phyloP scores from a whole-genome alignment of 1,284 basidiomycete genomes.

The Tilletia horrida region DNA sequence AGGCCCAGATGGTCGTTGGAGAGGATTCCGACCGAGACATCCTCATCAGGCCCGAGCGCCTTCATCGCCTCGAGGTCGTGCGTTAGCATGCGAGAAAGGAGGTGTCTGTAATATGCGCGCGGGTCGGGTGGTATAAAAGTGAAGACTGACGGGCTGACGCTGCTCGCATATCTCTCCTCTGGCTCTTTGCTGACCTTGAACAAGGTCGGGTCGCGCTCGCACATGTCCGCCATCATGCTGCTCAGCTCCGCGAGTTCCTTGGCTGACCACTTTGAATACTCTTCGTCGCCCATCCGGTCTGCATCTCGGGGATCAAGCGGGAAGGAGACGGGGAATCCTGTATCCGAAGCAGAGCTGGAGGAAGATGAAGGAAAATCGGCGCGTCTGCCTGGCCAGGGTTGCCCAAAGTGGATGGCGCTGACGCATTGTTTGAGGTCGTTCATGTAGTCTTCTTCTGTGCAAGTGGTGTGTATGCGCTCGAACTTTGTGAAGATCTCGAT shows the following conservation, averaged over 20 bases:
- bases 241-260: constrained; percentile 78
- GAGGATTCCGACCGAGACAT: constrained; percentile 92
- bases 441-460: constrained; percentile 66
- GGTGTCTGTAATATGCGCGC: constrained; percentile 74
- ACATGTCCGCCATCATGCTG: constrained; percentile 82
- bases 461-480: constrained; percentile 66
- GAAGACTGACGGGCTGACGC: constrained; percentile 53
- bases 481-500: constrained; percentile 75
- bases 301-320: constrained; percentile 5
- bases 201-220: constrained; percentile 79
- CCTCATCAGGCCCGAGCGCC: constrained; percentile 84
- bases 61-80: constrained; percentile 85
- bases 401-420: constrained; percentile 82
- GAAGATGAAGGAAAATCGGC: constrained; percentile 68
- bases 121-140: constrained; percentile 89
- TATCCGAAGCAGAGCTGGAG: neutral
- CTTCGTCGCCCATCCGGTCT: constrained; percentile 56
- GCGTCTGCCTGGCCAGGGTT: constrained; percentile 75
- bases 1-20: constrained; percentile 75
- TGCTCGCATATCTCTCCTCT: constrained; percentile 17
- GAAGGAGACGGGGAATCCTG: neutral
- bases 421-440: constrained; percentile 69
- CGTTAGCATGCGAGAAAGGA: constrained; percentile 78
- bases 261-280: constrained; percentile 78
- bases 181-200: constrained; percentile 64